Evolutionary conservation across 495 filamentous ascomycete species (phyloP), one percentile per base, ranked within the genome.

Genomic region (Penicillium maclennaniae): DNA sequence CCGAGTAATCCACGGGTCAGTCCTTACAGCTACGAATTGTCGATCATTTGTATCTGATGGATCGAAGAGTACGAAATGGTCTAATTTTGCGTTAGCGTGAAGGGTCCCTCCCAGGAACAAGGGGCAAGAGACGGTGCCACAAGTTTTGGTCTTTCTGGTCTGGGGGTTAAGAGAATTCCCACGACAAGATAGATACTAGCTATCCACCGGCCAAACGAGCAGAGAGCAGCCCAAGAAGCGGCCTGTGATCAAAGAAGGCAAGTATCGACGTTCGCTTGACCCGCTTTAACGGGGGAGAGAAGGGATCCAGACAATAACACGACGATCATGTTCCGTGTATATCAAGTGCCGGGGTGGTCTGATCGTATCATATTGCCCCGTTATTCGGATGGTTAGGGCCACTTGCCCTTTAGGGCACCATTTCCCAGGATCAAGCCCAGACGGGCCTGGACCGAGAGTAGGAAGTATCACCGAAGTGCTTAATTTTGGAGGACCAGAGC

Each of bases 301-400:
- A 20, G 45, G 38, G 38, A 45, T 47, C 50, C 51, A 54, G 43
- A 47, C 27, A 27, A 53, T 46, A 57, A 40, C 9, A 28, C 17
- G 60, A 52, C 47, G 60, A 63, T 63, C 60, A 50, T 58, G 47
- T 51, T 60, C 53, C 56, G 47, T 54, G 31, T 60, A 54, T 51
- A 54, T 51, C 41, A 20, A 37, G 34, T 55, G 54, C 45, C 50
- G 47, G 15, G 36, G 45, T 53, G 54, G 51, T 21, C 57, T 61
- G 54, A 55, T 47, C 37, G 47, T 51, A 55, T 60, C 54, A 51
- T 15, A 26, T 23, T 50, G 16, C 46, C 31, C 42, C 9, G 21
- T 34, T 19, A 12, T 37, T 36, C 16, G 27, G 47, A 54, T 38
- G 25, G 28, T 21, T 25, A 34, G 37, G 26, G 25, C 4, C 26